Percentiles rank a stretch among this genome's conserved stretches.
phyloP scores from a whole-genome alignment of 2,329 filamentous ascomycete genomes.

The Bertia moriformis region DNA sequence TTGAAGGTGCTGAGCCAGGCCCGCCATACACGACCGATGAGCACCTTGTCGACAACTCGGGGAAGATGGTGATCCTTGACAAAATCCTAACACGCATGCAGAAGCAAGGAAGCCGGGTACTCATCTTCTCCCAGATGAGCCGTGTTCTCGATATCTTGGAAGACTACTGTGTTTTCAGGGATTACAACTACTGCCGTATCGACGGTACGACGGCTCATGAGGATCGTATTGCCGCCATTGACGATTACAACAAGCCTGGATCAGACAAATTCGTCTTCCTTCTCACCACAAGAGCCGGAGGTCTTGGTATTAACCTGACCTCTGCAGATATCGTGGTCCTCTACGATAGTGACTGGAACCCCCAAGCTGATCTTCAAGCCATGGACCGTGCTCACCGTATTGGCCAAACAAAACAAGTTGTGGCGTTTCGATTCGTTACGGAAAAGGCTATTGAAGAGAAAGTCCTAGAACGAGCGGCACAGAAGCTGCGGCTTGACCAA shows the following conservation, averaged over 20 bases:
- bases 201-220: slow-evolving; percentile 97
- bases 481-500: slow-evolving; percentile 97
- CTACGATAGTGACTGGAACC: slow-evolving; percentile 99
- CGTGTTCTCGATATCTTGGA: slow-evolving; percentile 99
- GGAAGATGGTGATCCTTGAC: slow-evolving; percentile 93
- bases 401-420: slow-evolving; percentile 97
- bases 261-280: slow-evolving; percentile 97
- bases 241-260: slow-evolving; percentile 73
- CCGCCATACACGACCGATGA: slow-evolving; percentile 79
- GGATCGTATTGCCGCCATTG: slow-evolving; percentile 81
- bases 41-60: slow-evolving; percentile 82
- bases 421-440: slow-evolving; percentile 87
- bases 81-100: slow-evolving; percentile 86
- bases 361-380: slow-evolving; percentile 95
- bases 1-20: slow-evolving; percentile 94
- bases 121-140: slow-evolving; percentile 99
- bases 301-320: slow-evolving; percentile 90
- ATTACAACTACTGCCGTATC: slow-evolving; percentile 74
- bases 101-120: slow-evolving; percentile 76
- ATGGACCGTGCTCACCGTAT: slow-evolving; percentile 99
- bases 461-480: slow-evolving; percentile 90
- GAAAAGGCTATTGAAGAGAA: slow-evolving; percentile 97
- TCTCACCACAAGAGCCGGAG: slow-evolving; percentile 95
- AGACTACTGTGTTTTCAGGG: slow-evolving; percentile 77
- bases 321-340: slow-evolving; percentile 98